Percentiles rank a stretch among this genome's conserved stretches.
phyloP scores from a whole-genome alignment of 257 asterid genomes.

The Marsdenia floribunda region DNA sequence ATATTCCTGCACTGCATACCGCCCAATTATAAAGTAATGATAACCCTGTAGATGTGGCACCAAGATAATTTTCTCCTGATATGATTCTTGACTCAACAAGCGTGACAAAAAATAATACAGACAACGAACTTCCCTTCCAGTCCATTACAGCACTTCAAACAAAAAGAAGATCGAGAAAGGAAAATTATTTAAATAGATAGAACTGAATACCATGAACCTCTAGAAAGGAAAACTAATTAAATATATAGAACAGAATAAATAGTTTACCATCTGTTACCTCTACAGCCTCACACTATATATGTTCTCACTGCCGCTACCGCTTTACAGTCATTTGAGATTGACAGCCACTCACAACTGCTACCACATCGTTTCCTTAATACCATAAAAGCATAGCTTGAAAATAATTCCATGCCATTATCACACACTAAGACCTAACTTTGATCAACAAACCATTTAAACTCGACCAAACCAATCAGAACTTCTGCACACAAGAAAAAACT shows the following conservation, averaged over 20 bases:
- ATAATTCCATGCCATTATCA: not conserved
- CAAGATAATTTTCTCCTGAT: slow-evolving; percentile 35
- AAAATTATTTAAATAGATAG: not conserved
- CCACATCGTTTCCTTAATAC: not conserved
- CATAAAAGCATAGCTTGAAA: not conserved
- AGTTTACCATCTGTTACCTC: not conserved
- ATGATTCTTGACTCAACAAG: slow-evolving; percentile 56
- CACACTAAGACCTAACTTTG: not conserved
- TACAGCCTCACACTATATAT: not conserved
- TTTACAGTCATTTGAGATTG: not conserved
- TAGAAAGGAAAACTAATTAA: not conserved
- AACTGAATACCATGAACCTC: not conserved
- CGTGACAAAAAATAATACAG: slow-evolving; percentile 33
- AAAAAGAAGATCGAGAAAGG: not conserved
- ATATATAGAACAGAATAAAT: not conserved
- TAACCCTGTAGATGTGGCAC: slow-evolving; percentile 26
- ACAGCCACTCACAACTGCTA: not conserved
- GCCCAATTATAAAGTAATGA: slow-evolving; percentile 65
- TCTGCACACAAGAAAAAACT: not conserved
- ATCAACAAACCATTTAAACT: not conserved
- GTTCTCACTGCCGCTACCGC: not conserved
- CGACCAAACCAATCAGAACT: not conserved
- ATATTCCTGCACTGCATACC: slow-evolving; percentile 67
- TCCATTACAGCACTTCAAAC: slow-evolving; percentile 40
- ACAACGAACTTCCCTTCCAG: slow-evolving; percentile 50